Percentiles rank a stretch among this genome's conserved stretches.
Evolutionary conservation across 1,139 yeast species (phyloP).

Genomic region (Yamadazyma jaroonii): DNA sequence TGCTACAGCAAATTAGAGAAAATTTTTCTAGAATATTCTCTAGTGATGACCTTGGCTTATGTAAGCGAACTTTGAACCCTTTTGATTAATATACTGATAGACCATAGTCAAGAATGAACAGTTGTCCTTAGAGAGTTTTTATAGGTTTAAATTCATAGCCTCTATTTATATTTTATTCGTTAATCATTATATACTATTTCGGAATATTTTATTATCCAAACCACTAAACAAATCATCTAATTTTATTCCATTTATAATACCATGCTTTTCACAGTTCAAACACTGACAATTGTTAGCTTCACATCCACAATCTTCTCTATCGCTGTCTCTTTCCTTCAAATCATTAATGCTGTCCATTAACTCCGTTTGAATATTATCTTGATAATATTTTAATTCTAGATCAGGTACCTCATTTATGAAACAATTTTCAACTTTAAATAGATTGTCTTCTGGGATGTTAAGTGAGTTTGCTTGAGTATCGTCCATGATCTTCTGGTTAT

Average conservation of each 20-base stretch:
- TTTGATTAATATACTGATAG: too few species aligned
- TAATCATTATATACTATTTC: neutral
- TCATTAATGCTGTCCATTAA: neutral
- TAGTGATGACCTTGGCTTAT: too few species aligned
- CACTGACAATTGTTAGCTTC: constrained; percentile 48
- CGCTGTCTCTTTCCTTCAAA: neutral
- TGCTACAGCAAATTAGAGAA: too few species aligned
- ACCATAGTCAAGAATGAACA: neutral
- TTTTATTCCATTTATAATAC: constrained; percentile 49
- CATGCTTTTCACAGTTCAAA: constrained; percentile 53
- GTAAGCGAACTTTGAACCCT: too few species aligned
- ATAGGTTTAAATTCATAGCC: too few species aligned
- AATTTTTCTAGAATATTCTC: too few species aligned
- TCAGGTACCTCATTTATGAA: too few species aligned
- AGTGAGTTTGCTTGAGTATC: too few species aligned
- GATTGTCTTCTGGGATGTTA: too few species aligned
- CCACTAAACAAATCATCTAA: constrained; percentile 35
- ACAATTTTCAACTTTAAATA: too few species aligned
- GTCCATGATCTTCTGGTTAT: too few species aligned
- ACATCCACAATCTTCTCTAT: constrained; percentile 34
- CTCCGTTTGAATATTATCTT: neutral
- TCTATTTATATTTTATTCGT: neutral
- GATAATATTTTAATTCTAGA: neutral
- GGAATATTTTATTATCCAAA: constrained; percentile 1
- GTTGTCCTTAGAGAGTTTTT: neutral